Base-by-base conservation (phyloP, 805 yeast genomes). In the Saturnispora hagleri region DNA sequence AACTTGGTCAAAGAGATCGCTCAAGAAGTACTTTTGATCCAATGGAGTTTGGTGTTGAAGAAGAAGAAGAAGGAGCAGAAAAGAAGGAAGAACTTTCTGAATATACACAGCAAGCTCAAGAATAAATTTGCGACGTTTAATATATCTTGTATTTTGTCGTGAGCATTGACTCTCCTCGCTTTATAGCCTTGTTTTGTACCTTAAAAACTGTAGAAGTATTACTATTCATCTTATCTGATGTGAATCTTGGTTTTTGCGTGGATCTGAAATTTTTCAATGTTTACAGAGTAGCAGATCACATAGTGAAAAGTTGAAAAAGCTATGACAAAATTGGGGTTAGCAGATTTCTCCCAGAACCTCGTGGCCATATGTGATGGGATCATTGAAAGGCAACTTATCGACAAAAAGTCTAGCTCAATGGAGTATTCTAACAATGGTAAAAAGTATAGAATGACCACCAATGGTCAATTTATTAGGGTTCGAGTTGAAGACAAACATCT, bases 21-120 rank as follows among this genome's bases (percentile, higher is more conserved):
- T 64, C 73, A 36, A 77, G 95, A 70, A 79, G 86, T 46, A 76
- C 72, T 54, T 87, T 72, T 60, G 95, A 87, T 69, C 91, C 93
- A 40, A 84, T 86, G 72, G 86, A 82, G 60, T 86, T 83, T 63
- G 82, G 79, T 58, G 84, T 75, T 22, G 82, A 77, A 38, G 86
- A 81, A 28, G 45, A 38, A 35, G 40, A 35, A 8, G 40, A 35
- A 12, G 42, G 10, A 38, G 24, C 4, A 18, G 42, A 17, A 13
- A 17, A 38, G 20, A 36, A 15, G 10, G 20, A 17, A 20, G 42
- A 38, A 13, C 42, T 17, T 5, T 18, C 24, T 12, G 17, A 18
- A 6, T 2, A 17, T 18, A 38, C 42, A 13, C 22, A 38, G 13
- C 42, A 38, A 38, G 24, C n/a, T 12, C 26, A 38, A 38, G 26